Base-by-base conservation (phyloP, 1,284 basidiomycete species). In the Tranzscheliella williamsii region DNA sequence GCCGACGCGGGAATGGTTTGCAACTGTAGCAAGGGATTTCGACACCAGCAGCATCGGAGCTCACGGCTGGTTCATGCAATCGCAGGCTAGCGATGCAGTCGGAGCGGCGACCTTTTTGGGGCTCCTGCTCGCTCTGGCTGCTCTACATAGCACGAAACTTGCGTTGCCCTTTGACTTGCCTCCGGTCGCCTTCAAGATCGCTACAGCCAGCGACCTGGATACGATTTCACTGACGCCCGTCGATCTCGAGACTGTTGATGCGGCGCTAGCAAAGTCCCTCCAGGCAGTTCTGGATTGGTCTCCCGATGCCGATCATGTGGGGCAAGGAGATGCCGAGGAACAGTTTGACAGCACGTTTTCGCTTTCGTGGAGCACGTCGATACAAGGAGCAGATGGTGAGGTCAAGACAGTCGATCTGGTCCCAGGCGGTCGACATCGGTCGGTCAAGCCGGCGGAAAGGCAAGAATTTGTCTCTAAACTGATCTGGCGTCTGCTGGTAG, bases 1-100 rank as follows among this genome's bases (percentile, higher is more conserved):
- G 15, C 53, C 67, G 20, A 47, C 52, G 4, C 56, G 67, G 32
- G 69, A 71, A 47, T 71, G 62, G 61, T 67, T 68, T 30, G 48
- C 54, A 39, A 42, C 48, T 36, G 44, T 68, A 3, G 55, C 52
- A 16, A 53, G 18, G 34, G 27, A 22, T 18, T 70, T 45, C 13
- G 29, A 37, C 22, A 21, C 39, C 9, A 9, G 9, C 23, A 22
- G 9, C 23, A 11, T n/a, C 16, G 13, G 8, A 16, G 22, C 35
- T 41, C 3, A 13, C 21, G 8, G 46, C 30, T 51, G 60, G 53
- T 63, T 63, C 23, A 18, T 37, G 12, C 21, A 32, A 3, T 24
- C 39, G 5, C 35, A 41, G 2, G 37, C 31, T 9, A 36, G 24
- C n/a, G 43, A 40, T 2, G 39, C 20, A 8, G 40, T 44, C 6